These are phyloP conservation scores for Endocladia muricata DNA, from an alignment of 31 red algal species.

Conservation along the genomic window DNA sequence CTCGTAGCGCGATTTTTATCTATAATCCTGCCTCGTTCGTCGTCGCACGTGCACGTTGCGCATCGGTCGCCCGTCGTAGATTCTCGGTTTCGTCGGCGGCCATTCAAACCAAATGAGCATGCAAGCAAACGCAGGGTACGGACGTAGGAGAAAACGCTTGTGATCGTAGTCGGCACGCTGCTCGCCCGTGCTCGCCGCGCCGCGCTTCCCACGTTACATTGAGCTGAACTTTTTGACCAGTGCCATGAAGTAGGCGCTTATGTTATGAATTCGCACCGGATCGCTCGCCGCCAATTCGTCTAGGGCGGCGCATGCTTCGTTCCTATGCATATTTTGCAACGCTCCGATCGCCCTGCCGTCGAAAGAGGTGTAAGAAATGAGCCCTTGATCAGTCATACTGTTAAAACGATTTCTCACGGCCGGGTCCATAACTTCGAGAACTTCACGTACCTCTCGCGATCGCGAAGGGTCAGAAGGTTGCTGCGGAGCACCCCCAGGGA, in stretches of 20 bases:
- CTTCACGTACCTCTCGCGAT: constrained; percentile 49
- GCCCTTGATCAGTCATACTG: constrained; percentile 51
- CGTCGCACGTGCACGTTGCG: no score
- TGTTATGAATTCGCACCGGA: constrained; percentile 76
- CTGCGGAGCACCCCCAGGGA: neutral
- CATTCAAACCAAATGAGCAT: no score
- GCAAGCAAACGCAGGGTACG: no score
- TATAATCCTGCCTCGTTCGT: no score
- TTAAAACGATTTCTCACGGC: constrained; percentile 58
- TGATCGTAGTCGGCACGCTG: no score
- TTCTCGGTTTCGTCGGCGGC: no score
- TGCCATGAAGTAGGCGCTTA: constrained; percentile 86
- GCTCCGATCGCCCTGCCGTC: constrained; percentile 71
- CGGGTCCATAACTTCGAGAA: constrained; percentile 47
- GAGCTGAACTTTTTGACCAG: constrained; percentile 73
- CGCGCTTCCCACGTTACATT: constrained; percentile 30
- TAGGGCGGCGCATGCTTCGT: constrained; percentile 72
- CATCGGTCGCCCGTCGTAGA: no score
- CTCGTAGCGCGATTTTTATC: no score
- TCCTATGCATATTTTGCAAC: constrained; percentile 51
- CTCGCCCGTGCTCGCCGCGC: neutral
- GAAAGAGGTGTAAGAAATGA: constrained; percentile 57
- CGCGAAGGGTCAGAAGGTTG: neutral
- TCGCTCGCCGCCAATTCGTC: constrained; percentile 80
- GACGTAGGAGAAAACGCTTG: no score